Base-by-base conservation (phyloP, 1,284 basidiomycete genomes). In the Puccinia polysora region DNA sequence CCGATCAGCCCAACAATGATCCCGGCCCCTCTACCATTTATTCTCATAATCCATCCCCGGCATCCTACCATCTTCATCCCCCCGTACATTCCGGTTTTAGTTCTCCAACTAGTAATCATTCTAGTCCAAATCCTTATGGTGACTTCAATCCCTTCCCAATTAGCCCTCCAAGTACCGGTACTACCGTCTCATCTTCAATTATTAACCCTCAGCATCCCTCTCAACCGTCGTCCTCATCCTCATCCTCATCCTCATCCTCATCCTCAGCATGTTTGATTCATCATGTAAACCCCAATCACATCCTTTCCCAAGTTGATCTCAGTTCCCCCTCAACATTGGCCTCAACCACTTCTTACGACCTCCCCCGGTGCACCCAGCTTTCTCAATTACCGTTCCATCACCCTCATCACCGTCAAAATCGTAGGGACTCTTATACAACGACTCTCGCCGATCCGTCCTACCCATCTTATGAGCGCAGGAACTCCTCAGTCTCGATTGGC, bases 51-150 rank as follows among this genome's bases (percentile, higher is more conserved):
- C 47, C 60, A n/a, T n/a, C n/a, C 10, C 34, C 60, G 23, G 2
- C 28, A 63, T 32, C 43, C 34, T 63, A 63, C 23, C 60, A 63
- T 23, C 47, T 63, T 2, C 30, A 63, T 49, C 40, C 40, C 23
- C 20, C 4, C 14, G 47, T 28, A 10, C 67, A 60, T 45, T 69
- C 67, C 6, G 67, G 55, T n/a, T 69, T 58, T 34, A 47, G 55
- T 53, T 69, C 67, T 34, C 67, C 67, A 25, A 30, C 67, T 47
- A 69, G 67, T 32, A 69, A 45, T 34, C 53, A 56, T 25, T 69
- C 67, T 6, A 69, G 53, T 49, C 67, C 67, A 15, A 60, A 60
- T 60, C 67, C 67, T 32, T 69, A 69, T 38, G 67, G 67, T 1
- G 67, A 69, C 60, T 59, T 60, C 30, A 60, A 69, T 36, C 36